Conservation (phyloP, 768 basidiomycete genomes). For the Guyanaporus albipodus region DNA sequence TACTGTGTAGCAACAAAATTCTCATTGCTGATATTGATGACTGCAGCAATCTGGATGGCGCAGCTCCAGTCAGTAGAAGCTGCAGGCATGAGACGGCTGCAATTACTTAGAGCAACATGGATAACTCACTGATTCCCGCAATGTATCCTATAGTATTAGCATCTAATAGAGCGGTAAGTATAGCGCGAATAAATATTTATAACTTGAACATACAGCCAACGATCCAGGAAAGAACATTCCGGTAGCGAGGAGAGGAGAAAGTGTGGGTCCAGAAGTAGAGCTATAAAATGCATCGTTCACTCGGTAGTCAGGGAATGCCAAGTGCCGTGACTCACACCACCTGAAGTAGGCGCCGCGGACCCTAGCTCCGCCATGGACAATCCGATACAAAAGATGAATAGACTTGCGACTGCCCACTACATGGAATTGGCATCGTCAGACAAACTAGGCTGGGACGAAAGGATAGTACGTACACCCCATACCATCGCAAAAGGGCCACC, state of each 20-base stretch:
- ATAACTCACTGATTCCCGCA: constrained; percentile 31
- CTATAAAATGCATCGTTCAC: constrained; percentile 22
- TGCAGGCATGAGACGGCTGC: constrained; percentile 14
- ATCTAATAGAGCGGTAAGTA: constrained; percentile 25
- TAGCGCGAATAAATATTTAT: not conserved
- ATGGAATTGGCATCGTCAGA: too few species aligned
- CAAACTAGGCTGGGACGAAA: too few species aligned
- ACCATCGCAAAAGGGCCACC: constrained; percentile 47
- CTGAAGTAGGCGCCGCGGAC: constrained; percentile 41
- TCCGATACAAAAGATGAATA: constrained; percentile 38
- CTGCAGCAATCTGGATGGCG: constrained; percentile 63
- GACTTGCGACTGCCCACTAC: constrained; percentile 37
- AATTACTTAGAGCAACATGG: not conserved
- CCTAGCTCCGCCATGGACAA: constrained; percentile 40
- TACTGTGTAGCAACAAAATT: constrained; percentile 36
- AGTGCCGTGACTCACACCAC: constrained; percentile 29
- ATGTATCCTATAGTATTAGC: constrained; percentile 55
- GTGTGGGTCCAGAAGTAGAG: constrained; percentile 72
- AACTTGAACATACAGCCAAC: constrained; percentile 52
- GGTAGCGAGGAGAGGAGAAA: constrained; percentile 51
- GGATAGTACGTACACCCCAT: constrained; percentile 35
- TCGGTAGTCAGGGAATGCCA: not conserved
- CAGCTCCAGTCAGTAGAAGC: constrained; percentile 67
- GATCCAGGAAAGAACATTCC: constrained; percentile 64
- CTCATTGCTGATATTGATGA: constrained; percentile 48